phyloP scores from a whole-genome alignment of 495 filamentous ascomycete species.

The Massariosphaeria phaeospora region DNA sequence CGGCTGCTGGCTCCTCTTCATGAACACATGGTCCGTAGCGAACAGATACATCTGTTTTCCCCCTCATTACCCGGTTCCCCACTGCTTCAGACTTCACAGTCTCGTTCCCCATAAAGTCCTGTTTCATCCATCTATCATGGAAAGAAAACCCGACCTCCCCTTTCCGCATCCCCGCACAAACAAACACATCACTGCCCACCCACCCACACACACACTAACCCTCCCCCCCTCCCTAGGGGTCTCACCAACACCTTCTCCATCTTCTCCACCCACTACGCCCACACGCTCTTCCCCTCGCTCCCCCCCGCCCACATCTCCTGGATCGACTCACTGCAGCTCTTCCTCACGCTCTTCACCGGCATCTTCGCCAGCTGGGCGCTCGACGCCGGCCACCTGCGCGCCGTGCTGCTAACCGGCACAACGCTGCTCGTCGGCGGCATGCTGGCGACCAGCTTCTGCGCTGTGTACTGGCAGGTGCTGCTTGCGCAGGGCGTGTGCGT shows the following conservation, averaged over 20 bases:
- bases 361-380: conserved; percentile 27
- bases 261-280: conserved; percentile 30
- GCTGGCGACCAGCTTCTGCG: conserved; percentile 8
- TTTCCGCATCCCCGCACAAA: too few relatives aligned
- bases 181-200: too few relatives aligned
- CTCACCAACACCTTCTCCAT: conserved; percentile 31
- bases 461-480: conserved; percentile 6
- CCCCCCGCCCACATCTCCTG: conserved; percentile 29
- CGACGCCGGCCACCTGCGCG: conserved; percentile 32
- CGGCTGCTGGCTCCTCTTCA: conserved; percentile 16
- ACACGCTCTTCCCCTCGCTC: conserved; percentile 5
- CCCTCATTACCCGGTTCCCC: too few relatives aligned
- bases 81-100: too few relatives aligned
- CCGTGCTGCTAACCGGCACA: conserved; percentile 12
- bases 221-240: not conserved
- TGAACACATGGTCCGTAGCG: conserved; percentile 17
- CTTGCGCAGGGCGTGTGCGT: conserved; percentile 16
- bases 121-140: too few relatives aligned
- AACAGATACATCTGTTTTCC: too few relatives aligned
- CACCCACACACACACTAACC: not conserved
- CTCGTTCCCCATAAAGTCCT: too few relatives aligned
- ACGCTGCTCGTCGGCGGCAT: not conserved
- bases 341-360: conserved; percentile 32
- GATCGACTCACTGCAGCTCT: conserved; percentile 34
- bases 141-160: too few relatives aligned